Percentiles rank a stretch among this genome's conserved stretches.
These are phyloP conservation scores for Trichoderma erinaceum DNA, from an alignment of 495 filamentous ascomycete genomes.

Conservation along the genomic window DNA sequence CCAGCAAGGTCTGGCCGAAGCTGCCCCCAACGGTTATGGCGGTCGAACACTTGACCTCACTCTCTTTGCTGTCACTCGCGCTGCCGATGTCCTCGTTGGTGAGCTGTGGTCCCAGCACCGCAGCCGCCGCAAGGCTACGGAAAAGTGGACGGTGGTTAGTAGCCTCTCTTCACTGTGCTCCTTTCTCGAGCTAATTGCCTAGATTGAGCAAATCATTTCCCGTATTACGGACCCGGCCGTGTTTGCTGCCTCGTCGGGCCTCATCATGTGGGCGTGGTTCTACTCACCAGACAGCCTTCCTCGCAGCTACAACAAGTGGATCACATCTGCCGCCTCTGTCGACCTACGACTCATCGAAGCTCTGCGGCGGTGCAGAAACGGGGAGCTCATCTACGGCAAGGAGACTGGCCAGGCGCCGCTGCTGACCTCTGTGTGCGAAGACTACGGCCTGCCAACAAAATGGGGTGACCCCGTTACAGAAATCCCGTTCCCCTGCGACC, in stretches of 20 bases:
- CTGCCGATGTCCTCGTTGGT: conserved; percentile 64
- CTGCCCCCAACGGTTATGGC: conserved; percentile 33
- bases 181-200: conserved; percentile 15
- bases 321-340: conserved; percentile 69
- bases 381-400: conserved; percentile 66
- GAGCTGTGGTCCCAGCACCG: conserved; percentile 55
- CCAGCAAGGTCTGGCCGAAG: neutral
- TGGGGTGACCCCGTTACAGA: conserved; percentile 75
- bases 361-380: conserved; percentile 58
- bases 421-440: conserved; percentile 67
- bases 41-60: conserved; percentile 85
- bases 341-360: conserved; percentile 71
- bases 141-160: conserved; percentile 44
- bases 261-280: conserved; percentile 91
- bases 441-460: conserved; percentile 58
- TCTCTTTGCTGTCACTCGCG: conserved; percentile 69
- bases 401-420: conserved; percentile 69
- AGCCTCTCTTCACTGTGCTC: conserved; percentile 3
- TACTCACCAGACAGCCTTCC: conserved; percentile 67
- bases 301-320: conserved; percentile 78
- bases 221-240: conserved; percentile 58
- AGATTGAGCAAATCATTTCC: conserved; percentile 46
- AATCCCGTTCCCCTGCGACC: conserved; percentile 75
- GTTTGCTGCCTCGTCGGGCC: conserved; percentile 68
- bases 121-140: conserved; percentile 28